Conservation (phyloP, 495 filamentous ascomycete genomes). For the Lepidopterella palustris region DNA sequence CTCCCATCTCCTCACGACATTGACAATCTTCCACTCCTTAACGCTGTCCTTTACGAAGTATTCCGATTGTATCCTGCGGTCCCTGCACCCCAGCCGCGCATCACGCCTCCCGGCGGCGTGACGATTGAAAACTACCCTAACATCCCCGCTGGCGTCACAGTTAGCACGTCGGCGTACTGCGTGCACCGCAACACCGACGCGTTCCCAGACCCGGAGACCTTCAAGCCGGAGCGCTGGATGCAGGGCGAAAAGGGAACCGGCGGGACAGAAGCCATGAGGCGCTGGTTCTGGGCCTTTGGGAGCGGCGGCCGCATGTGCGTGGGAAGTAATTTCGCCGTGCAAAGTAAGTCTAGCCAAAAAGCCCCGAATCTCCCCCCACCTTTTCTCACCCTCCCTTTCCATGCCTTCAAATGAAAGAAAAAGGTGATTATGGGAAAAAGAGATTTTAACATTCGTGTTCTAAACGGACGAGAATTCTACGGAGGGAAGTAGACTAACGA, state of each 20-base stretch:
- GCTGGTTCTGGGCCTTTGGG: constrained; percentile 78
- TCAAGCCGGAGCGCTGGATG: constrained; percentile 27
- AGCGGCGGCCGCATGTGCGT: constrained; percentile 78
- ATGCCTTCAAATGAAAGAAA: not conserved
- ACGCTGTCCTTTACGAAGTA: constrained; percentile 70
- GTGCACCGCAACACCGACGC: constrained; percentile 53
- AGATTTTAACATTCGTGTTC: not conserved
- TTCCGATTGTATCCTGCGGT: constrained; percentile 65
- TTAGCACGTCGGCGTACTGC: constrained; percentile 60
- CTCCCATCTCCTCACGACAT: constrained; percentile 54
- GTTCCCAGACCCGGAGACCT: constrained; percentile 32
- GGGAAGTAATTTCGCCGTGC: constrained; percentile 69
- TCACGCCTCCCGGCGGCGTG: constrained; percentile 44
- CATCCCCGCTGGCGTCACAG: constrained; percentile 54
- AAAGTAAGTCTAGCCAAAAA: constrained; percentile 56
- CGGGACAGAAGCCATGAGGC: constrained; percentile 42
- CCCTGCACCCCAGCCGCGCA: constrained; percentile 64
- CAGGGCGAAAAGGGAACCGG: constrained; percentile 7
- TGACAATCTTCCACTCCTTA: constrained; percentile 59
- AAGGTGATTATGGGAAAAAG: too few species aligned
- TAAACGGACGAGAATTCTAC: not conserved
- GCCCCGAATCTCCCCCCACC: too few species aligned
- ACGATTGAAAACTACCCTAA: constrained; percentile 39
- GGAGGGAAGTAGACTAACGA: not conserved
- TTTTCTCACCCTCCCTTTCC: not conserved